These are phyloP conservation scores for Chalaropsis thielavioides DNA, from an alignment of 2,329 filamentous ascomycete genomes.

Conservation along the genomic window DNA sequence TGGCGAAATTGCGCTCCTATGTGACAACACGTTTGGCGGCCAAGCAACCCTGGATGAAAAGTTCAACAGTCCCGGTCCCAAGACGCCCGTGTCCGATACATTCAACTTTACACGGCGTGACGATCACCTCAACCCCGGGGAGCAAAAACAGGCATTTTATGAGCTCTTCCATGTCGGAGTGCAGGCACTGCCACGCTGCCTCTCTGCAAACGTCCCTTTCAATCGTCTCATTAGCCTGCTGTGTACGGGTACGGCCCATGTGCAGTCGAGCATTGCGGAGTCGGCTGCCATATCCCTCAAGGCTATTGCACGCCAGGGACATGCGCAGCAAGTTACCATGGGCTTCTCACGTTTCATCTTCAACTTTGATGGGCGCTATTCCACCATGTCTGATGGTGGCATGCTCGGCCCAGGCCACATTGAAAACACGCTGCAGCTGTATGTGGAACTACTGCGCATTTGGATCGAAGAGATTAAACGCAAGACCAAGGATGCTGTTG, in stretches of 20 bases:
- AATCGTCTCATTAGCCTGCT: constrained; percentile 87
- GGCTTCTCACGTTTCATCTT: constrained; percentile 97
- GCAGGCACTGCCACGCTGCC: constrained; percentile 83
- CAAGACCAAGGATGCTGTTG: constrained; percentile 60
- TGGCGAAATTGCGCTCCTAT: constrained; percentile 89
- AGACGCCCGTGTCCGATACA: constrained; percentile 86
- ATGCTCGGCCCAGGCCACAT: constrained; percentile 92
- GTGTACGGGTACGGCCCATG: constrained; percentile 91
- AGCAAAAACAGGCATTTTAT: constrained; percentile 89
- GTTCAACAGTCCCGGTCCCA: constrained; percentile 68
- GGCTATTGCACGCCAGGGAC: constrained; percentile 82
- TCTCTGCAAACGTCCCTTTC: constrained; percentile 81
- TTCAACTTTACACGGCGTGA: constrained; percentile 83
- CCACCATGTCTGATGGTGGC: constrained; percentile 93
- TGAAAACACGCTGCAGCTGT: constrained; percentile 80
- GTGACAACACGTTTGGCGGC: constrained; percentile 91
- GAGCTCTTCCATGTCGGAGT: constrained; percentile 91
- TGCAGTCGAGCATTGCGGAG: constrained; percentile 78
- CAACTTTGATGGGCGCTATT: constrained; percentile 93
- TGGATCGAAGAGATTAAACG: constrained; percentile 96
- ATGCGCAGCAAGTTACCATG: constrained; percentile 90
- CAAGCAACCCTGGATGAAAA: constrained; percentile 94
- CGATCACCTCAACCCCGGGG: constrained; percentile 54
- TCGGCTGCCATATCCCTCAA: constrained; percentile 90
- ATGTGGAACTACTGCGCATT: constrained; percentile 84